Conservation (phyloP, 2,329 filamentous ascomycete species). For the Fusarium circinatum region DNA sequence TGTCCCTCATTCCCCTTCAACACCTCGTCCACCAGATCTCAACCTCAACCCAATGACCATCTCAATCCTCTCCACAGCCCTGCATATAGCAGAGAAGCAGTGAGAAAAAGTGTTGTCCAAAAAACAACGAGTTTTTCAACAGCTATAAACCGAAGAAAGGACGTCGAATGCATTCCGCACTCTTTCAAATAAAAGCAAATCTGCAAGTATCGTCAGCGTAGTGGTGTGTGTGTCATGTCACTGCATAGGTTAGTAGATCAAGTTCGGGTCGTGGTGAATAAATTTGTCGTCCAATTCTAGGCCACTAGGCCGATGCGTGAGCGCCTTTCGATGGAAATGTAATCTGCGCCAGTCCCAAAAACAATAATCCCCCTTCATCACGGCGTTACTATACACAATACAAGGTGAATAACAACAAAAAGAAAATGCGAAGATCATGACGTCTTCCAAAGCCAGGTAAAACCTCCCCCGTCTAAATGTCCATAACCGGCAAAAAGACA, state of each 20-base stretch:
- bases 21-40: background rate
- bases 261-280: constrained; percentile 18
- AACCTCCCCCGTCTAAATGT: constrained; percentile 12
- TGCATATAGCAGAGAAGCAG: constrained; percentile 58
- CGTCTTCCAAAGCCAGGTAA: constrained; percentile 8
- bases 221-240: constrained; percentile 26
- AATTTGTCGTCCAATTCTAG: constrained; percentile 40
- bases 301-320: constrained; percentile 38
- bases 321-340: background rate
- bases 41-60: background rate
- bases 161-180: constrained; percentile 3
- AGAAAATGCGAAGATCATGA: constrained; percentile 1
- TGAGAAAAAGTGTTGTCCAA: constrained; percentile 59
- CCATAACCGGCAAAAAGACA: constrained; percentile 15
- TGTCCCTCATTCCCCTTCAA: background rate
- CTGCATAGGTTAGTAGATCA: constrained; percentile 46
- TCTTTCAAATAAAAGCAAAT: background rate
- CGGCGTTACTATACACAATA: constrained; percentile 42
- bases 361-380: constrained; percentile 25
- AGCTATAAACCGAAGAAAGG: constrained; percentile 27
- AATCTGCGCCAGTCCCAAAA: constrained; percentile 27
- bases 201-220: constrained; percentile 7
- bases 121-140: constrained; percentile 33
- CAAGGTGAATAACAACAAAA: background rate
- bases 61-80: constrained; percentile 60